A percentile compares a stretch with the other conserved stretches of the same genome.
These are phyloP conservation scores for Nannochloropsis gaditana DNA, from an alignment of 108 stramenopile species.

Conservation along the genomic window DNA sequence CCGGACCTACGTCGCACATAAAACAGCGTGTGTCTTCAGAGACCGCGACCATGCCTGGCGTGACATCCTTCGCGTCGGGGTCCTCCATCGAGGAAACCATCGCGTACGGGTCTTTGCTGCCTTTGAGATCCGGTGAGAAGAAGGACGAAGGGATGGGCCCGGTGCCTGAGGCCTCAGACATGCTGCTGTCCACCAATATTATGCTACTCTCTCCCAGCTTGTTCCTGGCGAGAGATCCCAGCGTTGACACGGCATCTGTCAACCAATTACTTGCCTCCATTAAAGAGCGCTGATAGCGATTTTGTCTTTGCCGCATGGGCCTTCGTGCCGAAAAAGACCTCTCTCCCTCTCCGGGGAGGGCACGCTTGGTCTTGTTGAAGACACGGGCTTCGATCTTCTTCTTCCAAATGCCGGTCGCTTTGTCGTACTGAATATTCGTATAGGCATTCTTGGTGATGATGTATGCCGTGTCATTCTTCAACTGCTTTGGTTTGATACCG, in stretches of 20 bases:
- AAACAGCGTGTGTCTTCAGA: not conserved
- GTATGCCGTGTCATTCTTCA: not conserved
- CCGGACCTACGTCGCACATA: not conserved
- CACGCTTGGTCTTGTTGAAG: not conserved
- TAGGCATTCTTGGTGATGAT: constrained; percentile 5
- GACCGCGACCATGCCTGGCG: not conserved
- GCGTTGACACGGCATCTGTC: constrained; percentile 3
- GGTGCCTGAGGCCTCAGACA: not conserved
- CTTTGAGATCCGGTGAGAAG: not conserved
- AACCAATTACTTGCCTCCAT: not conserved
- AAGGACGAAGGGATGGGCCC: not conserved
- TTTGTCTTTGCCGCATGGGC: not conserved
- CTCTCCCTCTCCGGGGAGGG: not conserved
- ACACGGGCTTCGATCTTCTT: not conserved
- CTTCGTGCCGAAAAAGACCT: too few relatives aligned
- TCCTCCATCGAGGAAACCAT: not conserved
- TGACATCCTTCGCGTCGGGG: not conserved
- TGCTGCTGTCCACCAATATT: not conserved
- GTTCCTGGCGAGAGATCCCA: not conserved
- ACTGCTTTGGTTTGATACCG: not conserved
- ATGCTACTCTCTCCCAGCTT: not conserved
- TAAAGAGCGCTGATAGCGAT: constrained; percentile 20
- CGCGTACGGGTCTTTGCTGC: not conserved
- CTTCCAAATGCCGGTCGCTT: not conserved
- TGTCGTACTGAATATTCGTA: constrained; percentile 17